Evolutionary conservation across 345 rosid genomes (phyloP), one percentile per base, ranked within the genome.

Genomic region (Populus pruinosa): DNA sequence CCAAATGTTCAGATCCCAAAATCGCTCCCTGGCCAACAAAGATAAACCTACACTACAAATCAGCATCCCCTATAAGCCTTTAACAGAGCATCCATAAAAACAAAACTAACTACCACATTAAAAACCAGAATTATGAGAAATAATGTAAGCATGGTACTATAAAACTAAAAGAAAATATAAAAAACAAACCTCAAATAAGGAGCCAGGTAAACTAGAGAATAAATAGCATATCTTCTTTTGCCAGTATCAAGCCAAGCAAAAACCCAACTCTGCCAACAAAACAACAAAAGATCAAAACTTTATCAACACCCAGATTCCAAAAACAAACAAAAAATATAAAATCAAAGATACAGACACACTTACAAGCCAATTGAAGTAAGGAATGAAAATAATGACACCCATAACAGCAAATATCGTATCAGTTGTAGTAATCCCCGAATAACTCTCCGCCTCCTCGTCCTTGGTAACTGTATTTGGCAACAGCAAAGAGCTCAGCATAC

Each of bases 161-260:
- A 53, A 53, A 53, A 68, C 41, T 13, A 35, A 11, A 23, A 68
- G 1, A 14, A 13, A 27, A 74, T 65, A 13, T 14, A 33, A 39
- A 72, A 82, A 31, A 25, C 47, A 35, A 79, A 93, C 99, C 93
- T 93, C 55, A 96, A 31, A 75, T 93, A 96, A 7, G 99, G 98
- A 83, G 89, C 89, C 85, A 96, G 83, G 86, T 96, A 96, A 0
- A 86, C 94, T 69, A 91, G 77, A 44, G 99, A 83, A 74, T 90
- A 93, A 20, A 90, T 82, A 23, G 93, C 93, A 75, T 93, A 96
- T 17, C 94, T 92, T 64, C 96, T 84, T 76, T 86, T 92, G 49
- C 94, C 96, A 0, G 98, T 91, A 80, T 96, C 99, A 82, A 93
- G 94, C 96, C 98, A 93, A 20, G 99, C 99, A 79, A 96, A 96